Conservation (phyloP, 2,329 filamentous ascomycete species). For the Talaromyces rugulosus region DNA sequence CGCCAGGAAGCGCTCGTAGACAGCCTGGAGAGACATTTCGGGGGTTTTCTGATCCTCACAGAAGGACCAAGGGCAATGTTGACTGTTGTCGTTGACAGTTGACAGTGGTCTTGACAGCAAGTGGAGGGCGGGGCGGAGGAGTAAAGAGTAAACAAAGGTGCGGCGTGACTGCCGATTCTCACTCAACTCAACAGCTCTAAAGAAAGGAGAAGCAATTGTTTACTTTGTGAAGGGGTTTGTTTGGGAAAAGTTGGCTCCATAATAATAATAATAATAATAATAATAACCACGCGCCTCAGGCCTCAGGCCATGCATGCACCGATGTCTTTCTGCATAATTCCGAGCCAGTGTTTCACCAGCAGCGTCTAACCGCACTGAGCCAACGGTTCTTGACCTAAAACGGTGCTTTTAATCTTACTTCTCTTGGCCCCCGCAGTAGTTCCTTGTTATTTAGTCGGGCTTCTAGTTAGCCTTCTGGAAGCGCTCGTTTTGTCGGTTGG, state of each 20-base stretch:
- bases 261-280: background rate
- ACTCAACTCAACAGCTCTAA: background rate
- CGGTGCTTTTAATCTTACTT: background rate
- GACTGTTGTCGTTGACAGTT: background rate
- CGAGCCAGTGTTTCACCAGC: background rate
- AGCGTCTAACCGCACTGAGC: background rate
- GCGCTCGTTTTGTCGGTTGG: background rate
- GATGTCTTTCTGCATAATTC: background rate
- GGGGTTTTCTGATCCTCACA: background rate
- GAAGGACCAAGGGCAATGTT: background rate
- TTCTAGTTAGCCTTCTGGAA: background rate
- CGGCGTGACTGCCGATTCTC: background rate
- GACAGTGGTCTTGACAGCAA: background rate
- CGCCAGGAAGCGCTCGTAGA: constrained; percentile 70
- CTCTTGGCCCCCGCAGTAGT: background rate
- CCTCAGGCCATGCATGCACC: background rate
- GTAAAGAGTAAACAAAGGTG: background rate
- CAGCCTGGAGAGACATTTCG: constrained; percentile 40
- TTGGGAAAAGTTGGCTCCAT: background rate
- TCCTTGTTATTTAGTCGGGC: background rate
- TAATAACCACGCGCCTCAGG: background rate
- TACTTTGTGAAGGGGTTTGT: background rate
- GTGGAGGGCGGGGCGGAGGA: background rate
- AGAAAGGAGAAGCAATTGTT: constrained; percentile 5
- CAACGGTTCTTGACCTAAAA: background rate